phyloP scores from a whole-genome alignment of 2,329 filamentous ascomycete species.

The Ilyonectria destructans region DNA sequence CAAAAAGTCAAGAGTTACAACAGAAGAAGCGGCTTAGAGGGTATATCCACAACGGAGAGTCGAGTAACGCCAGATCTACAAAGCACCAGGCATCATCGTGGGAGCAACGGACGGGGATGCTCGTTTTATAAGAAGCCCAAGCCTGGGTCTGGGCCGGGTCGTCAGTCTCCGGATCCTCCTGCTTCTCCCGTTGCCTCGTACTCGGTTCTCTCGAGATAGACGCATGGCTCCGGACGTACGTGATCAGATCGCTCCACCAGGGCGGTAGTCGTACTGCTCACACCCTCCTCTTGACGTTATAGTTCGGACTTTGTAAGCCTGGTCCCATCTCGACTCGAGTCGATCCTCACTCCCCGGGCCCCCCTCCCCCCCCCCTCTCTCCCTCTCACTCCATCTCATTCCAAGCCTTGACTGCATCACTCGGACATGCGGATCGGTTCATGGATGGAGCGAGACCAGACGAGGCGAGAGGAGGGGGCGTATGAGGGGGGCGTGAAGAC shows the following conservation, averaged over 20 bases:
- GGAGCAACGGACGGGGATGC: conserved; percentile 24
- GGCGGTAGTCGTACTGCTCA: neutral
- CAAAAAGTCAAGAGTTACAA: neutral
- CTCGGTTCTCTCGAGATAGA: conserved; percentile 18
- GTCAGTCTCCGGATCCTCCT: neutral
- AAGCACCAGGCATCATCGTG: conserved; percentile 20
- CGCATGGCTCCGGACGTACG: conserved; percentile 3
- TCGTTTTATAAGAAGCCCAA: conserved; percentile 23
- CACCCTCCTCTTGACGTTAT: conserved; percentile 11
- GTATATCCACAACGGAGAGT: conserved; percentile 15
- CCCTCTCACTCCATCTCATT: neutral
- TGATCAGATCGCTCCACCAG: conserved; percentile 25
- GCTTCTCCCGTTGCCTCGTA: conserved; percentile 14
- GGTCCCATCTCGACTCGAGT: conserved; percentile 12
- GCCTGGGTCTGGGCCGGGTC: neutral
- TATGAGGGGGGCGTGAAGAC: conserved; percentile 18
- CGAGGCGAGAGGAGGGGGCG: neutral
- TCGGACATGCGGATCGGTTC: conserved; percentile 17
- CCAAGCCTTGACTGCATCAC: conserved; percentile 13
- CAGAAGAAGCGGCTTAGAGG: neutral
- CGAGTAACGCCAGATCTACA: conserved; percentile 17
- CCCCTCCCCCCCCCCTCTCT: neutral
- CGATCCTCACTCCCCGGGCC: neutral
- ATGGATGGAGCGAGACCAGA: conserved; percentile 11
- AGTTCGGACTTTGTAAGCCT: conserved; percentile 7